Base-by-base conservation (phyloP, 768 basidiomycete species). In the Pleurotus tuoliensis region DNA sequence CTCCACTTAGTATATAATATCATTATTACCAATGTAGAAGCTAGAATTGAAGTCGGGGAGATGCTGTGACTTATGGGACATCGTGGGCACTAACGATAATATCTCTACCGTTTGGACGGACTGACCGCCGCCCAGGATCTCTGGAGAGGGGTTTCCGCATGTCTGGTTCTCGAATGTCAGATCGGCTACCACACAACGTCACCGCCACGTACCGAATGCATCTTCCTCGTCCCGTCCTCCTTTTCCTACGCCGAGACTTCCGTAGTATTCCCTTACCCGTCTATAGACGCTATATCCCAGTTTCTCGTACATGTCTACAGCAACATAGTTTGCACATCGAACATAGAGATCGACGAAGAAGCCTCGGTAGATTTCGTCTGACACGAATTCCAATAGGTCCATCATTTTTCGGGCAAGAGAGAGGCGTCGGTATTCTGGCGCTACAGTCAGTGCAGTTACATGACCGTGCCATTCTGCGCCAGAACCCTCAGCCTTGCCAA, bases 331-430 rank as follows among this genome's bases (percentile, higher is more conserved):
- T 58, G 86, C 86, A 64, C 91, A 94, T 51, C 97, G 84, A 56
- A 98, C 96, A 67, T 94, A 98, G 18, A 99, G 81, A 71, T 98
- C 97, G 47, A 98, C 94, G 65, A 96, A 98, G 79, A 84, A 90
- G 3, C 87, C 91, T 59, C 82, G 82, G 76, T 94, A 90, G 22
- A 79, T 79, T 58, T 85, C 80, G 68, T 94, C 88, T 1, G 92
- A 92, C 6, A 93, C 87, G 62, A 81, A 77, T 69, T 98, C 96
- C 45, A 99, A 87, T 47, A 90, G 77, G 59, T 76, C 68, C 84
- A 96, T 92, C 83, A 98, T 88, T 68, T 83, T 86, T 62, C 86
- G 83, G 0, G 93, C 96, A 45, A 98, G 85, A 1, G 85, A 84
- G 2, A 98, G 81, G 2, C 91, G 87, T 41, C 97, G 89, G 71